Base-by-base conservation (phyloP, 108 stramenopile genomes). In the Cyclotella atomus region DNA sequence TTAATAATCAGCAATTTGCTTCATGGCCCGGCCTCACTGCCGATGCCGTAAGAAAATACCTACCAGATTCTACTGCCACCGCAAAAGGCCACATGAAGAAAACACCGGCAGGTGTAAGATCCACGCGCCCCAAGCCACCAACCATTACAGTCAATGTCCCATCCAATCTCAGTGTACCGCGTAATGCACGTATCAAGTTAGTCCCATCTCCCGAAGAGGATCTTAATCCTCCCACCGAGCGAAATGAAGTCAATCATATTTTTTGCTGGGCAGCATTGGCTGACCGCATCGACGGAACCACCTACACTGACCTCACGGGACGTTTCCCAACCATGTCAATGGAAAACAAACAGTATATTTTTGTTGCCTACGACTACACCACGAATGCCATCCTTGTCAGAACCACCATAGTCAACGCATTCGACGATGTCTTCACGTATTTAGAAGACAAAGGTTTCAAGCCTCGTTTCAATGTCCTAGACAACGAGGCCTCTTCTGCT, bases 41-140 rank as follows among this genome's bases (percentile, higher is more conserved):
- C 38, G 57, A 71, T n/a, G 3, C 49, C 14, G 46, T 72, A 46
- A 41, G 38, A 24, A 72, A 62, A 28, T 50, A 72, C 46, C 63
- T 72, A 2, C 46, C 45, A 9, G 21, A 19, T 1, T 27, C 17
- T 32, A 60, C 71, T 63, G 71, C 71, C 8, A 72, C 61, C 24
- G 19, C 59, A 2, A 72, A 72, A 63, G 71, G 61, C 15, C 24
- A 46, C 24, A 62, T 72, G 61, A 72, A 72, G 38, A 7, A 12
- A 9, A 7, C 38, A 41, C 38, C 9, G 7, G 12, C 38, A 9
- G 38, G 38, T 12, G 12, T 41, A 9, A 41, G 38, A 41, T 9
- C 9, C 38, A 41, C 38, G 38, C 38, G 9, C 9, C 7, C 38
- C 7, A 41, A 41, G 38, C 38, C 38, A 41, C 12, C 38, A 12